Conservation (phyloP, 176 grass and related monocot species). For the Musa beccarii region DNA sequence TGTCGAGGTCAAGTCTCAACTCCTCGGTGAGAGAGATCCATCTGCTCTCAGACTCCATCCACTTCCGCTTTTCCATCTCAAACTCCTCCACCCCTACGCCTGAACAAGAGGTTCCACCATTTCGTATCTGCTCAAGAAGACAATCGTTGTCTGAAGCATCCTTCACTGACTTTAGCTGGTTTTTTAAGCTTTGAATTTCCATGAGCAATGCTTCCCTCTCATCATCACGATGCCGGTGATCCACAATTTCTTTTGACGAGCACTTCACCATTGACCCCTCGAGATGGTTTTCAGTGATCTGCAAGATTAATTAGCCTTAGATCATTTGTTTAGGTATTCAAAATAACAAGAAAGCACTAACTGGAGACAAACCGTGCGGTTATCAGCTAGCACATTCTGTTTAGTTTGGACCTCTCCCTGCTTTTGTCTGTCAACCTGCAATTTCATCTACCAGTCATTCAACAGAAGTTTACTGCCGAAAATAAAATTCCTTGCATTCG, state of each 20-base stretch:
- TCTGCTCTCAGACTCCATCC: constrained; percentile 92
- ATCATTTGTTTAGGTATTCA: background rate
- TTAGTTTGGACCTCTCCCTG: constrained; percentile 21
- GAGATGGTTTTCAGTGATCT: constrained; percentile 3
- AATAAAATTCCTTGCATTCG: background rate
- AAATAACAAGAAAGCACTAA: background rate
- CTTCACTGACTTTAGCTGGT: constrained; percentile 33
- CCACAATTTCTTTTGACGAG: no score
- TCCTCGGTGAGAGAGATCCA: constrained; percentile 92
- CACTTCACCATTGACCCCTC: no score
- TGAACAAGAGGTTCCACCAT: constrained; percentile 23
- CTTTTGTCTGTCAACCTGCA: constrained; percentile 58
- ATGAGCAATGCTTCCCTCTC: constrained; percentile 37
- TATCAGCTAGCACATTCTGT: background rate
- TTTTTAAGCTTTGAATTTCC: constrained; percentile 46
- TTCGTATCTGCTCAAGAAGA: constrained; percentile 79
- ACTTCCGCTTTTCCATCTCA: constrained; percentile 77
- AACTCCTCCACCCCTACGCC: constrained; percentile 39
- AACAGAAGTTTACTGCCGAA: background rate
- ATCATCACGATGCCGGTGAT: background rate
- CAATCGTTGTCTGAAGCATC: constrained; percentile 26
- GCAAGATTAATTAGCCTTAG: background rate
- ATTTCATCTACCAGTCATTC: background rate
- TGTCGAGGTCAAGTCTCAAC: constrained; percentile 74
- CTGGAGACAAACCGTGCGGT: background rate